These are phyloP conservation scores for Drechslerella dactyloides DNA, from an alignment of 2,329 filamentous ascomycete genomes.

Conservation along the genomic window DNA sequence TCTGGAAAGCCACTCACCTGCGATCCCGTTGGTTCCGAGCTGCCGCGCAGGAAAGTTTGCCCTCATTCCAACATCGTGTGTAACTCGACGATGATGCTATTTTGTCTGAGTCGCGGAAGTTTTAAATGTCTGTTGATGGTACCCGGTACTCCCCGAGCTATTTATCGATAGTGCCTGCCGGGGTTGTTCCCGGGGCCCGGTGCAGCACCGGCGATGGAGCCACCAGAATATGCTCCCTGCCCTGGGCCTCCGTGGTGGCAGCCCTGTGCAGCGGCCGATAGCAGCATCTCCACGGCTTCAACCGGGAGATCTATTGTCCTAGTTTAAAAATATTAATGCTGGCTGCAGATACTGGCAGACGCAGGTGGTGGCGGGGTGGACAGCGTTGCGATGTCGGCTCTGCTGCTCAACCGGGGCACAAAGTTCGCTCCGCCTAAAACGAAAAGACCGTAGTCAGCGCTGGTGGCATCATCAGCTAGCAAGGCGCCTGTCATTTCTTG, in stretches of 20 bases:
- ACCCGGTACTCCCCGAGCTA: background rate
- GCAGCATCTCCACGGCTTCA: background rate
- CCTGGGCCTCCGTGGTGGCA: background rate
- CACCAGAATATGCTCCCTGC: background rate
- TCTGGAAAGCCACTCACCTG: too few relatives aligned
- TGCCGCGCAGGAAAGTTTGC: background rate
- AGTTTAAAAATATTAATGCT: background rate
- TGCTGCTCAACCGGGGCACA: background rate
- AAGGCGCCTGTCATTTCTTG: too few relatives aligned
- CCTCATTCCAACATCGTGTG: background rate
- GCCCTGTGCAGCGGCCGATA: background rate
- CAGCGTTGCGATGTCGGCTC: slow-evolving; percentile 1
- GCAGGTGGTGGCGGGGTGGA: background rate
- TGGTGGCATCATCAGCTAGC: too few relatives aligned
- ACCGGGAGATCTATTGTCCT: background rate
- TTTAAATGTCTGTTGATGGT: background rate
- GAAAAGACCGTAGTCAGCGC: background rate
- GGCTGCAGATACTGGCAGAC: background rate
- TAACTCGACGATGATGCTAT: background rate
- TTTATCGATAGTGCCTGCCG: slow-evolving; percentile 1
- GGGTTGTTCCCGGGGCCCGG: background rate
- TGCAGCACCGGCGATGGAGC: background rate
- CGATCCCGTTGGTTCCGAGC: background rate
- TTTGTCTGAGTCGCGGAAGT: background rate
- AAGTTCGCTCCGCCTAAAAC: background rate